Base-by-base conservation (phyloP, 2,329 filamentous ascomycete species). In the Hirsutella thompsonii region DNA sequence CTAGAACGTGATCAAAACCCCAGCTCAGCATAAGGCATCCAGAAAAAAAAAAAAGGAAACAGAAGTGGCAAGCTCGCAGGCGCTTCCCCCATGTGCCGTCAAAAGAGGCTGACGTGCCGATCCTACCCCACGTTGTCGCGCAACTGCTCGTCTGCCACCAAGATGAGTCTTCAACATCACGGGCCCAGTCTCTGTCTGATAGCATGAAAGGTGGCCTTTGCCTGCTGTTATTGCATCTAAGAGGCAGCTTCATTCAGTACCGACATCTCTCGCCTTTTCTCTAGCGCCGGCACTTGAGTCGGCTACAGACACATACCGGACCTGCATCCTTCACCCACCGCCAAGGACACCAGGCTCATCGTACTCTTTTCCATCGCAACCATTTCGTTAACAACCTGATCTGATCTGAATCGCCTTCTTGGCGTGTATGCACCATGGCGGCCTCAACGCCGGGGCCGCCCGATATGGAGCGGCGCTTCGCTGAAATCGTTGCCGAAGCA, bases 401-500 rank as follows among this genome's bases (percentile, higher is more conserved):
- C 3, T 20, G 9, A 13, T n/a, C 20, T 13, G 11, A 19, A 33
- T 14, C 11, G 2, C 3, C 3, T 29, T 6, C 23, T 26, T 26
- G 23, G 23, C 23, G 23, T 26, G 6, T 33, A 14, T 19, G 2
- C 9, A 40, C 10, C 11, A 43, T 40, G 37, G 19, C 3, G 18
- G 32, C 11, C n/a, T 16, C n/a, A 21, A 26, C 20, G 20, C 16
- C 16, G 20, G 36, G 23, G n/a, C 36, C 38, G 29, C 23, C 20
- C 30, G 23, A 30, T 23, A 34, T 44, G 35, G 43, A 47, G 39
- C 28, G 42, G 28, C 44, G 38, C 37, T 56, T 59, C 46, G 43
- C 47, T 14, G 52, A 52, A 34, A 56, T 64, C 38, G 48, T 64
- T 10, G 47, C 53, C 10, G 57, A 60, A 38, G 61, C 61, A 4